Base-by-base conservation (phyloP, 2,329 filamentous ascomycete species). In the Atkinsonella texensis region DNA sequence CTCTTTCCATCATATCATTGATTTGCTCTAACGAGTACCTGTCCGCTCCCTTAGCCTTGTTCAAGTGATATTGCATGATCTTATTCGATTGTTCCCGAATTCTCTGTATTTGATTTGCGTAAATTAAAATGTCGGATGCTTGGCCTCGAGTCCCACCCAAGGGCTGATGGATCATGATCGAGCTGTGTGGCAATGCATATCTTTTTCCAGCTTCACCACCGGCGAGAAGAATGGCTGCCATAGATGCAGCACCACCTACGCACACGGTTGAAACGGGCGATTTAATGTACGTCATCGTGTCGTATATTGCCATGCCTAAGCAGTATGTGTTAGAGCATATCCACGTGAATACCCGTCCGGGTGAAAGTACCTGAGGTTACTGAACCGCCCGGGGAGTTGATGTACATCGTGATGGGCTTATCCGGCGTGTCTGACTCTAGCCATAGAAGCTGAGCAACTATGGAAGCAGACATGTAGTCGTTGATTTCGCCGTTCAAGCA, bases 121-220 rank as follows among this genome's bases (percentile, higher is more conserved):
- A 95, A 56, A 98, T 97, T 46, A 95, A 79, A 57, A 98, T 97
- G 63, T 98, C 93, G 3, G 79, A 78, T 3, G 81, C 80, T 58
- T 80, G 81, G 1, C 81, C 81, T 53, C 75, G 70, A 4, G 81
- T 84, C 1, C 81, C 81, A 46, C 91, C 91, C 2, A 86, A 83
- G 1, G 94, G 93, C 66, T 98, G 93, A 70, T 98, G 93, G 51
- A 98, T 84, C 93, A 98, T 98, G 63, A 98, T 86, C 50, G 87
- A 86, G 59, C 84, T 88, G 67, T 98, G 90, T n/a, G 90, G 90
- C 35, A 98, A 77, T 51, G 88, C 89, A 67, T 84, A 96, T 39
- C 93, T 77, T 68, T 93, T 89, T 15, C 89, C 89, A 1, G 85
- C 76, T 53, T 88, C 81, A 18, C 94, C 93, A 46, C 91, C 93